Base-by-base conservation (phyloP, 495 filamentous ascomycete genomes). In the Tuber indicum region DNA sequence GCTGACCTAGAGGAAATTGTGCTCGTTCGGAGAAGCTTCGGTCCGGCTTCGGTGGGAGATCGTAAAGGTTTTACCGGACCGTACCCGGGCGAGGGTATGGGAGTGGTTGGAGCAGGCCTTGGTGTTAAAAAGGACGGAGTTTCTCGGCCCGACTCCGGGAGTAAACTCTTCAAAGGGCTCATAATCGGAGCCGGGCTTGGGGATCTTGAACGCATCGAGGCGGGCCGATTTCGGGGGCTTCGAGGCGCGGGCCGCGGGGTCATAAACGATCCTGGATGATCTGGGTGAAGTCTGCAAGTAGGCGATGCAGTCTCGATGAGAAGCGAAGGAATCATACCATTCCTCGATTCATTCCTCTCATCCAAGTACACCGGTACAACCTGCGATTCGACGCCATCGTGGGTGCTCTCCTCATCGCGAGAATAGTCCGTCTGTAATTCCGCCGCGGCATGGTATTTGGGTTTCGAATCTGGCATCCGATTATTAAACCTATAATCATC, bases 31-130 rank as follows among this genome's bases (percentile, higher is more conserved):
- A 80, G 47, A 49, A 75, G 77, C 46, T 79, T 80, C 58, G 78
- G 47, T 2, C 77, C 77, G 21, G 58, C 62, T 36, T 76, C 77
- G 14, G 42, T 43, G 36, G 77, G 77, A 44, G 47, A 74, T 49
- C 78, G 32, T 12, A 78, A 47, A 45, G 78, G 78, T 46, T 76
- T 80, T 32, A 75, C 42, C 23, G 73, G 72, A 43, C 78, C 78
- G 19, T 72, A 66, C 23, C 23, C 41, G 43, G 76, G 72, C 14
- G 79, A 79, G 46, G 78, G 78, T 58, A 76, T 80, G 43, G 78
- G 78, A 21, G 78, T 78, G n/a, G 78, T 80, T 45, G 78, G 78
- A 23, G 78, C 78, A 39, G 78, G 78, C 52, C 78, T 80, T 39
- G 78, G 78, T 10, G 78, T 42, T 44, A 80, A 72, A 70, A 80